Conservation (phyloP, 2,329 filamentous ascomycete genomes). For the Apiospora arundinis region DNA sequence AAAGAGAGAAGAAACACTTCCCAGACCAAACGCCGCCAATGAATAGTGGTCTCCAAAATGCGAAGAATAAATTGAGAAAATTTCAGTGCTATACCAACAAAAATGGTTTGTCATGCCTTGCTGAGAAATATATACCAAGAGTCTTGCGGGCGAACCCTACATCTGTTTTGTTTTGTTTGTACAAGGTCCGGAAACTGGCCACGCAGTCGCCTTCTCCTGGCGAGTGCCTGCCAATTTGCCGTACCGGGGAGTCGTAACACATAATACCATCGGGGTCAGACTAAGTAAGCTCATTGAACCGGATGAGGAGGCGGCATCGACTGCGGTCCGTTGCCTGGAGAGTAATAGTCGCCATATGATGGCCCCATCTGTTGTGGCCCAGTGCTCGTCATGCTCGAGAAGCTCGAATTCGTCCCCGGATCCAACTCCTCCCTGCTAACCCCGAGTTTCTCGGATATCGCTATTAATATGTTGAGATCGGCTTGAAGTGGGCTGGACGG, state of each 20-base stretch:
- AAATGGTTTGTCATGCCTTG: not conserved
- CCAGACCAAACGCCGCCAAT: slow-evolving; percentile 11
- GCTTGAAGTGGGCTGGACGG: slow-evolving; percentile 77
- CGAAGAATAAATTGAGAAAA: slow-evolving; percentile 1
- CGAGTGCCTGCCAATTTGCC: not conserved
- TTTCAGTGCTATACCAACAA: not conserved
- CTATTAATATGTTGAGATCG: slow-evolving; percentile 76
- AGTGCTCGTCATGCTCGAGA: slow-evolving; percentile 42
- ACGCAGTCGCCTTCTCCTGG: not conserved
- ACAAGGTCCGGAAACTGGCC: not conserved
- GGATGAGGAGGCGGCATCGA: slow-evolving; percentile 14
- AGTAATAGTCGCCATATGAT: slow-evolving; percentile 3
- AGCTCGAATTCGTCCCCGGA: slow-evolving; percentile 45
- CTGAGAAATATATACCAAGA: slow-evolving; percentile 17
- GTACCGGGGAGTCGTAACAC: slow-evolving; percentile 2
- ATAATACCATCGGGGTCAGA: not conserved
- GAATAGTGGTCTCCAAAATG: not conserved
- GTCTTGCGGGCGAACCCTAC: slow-evolving; percentile 17
- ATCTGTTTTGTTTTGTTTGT: slow-evolving; percentile 9
- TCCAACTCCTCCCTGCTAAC: slow-evolving; percentile 46
- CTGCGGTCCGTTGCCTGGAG: slow-evolving; percentile 17
- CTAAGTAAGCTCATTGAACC: slow-evolving; percentile 5
- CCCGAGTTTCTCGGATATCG: slow-evolving; percentile 50
- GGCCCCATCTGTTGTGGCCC: slow-evolving; percentile 8
- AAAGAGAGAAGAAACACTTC: not conserved